Evolutionary conservation across 1,284 basidiomycete genomes (phyloP), one percentile per base, ranked within the genome.

Genomic region (Tremellales sp.): DNA sequence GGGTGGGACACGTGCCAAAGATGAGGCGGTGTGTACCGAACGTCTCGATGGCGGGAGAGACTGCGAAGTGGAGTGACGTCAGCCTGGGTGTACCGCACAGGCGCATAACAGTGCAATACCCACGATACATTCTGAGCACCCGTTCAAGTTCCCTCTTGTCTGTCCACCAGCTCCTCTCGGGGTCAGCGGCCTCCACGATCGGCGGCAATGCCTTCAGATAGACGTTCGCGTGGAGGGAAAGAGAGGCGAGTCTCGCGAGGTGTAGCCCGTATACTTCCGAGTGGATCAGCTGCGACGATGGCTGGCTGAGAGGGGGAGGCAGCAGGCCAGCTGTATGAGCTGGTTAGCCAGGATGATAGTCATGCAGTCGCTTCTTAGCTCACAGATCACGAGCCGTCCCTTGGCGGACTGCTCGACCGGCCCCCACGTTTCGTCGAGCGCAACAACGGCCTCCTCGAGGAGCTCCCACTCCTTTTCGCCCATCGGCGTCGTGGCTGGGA

Each of bases 121-220:
- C 67, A 92, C 88, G 75, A 73, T 88, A 93, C 81, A 91, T 87
- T 77, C 87, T 89, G 67, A 91, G 79, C 40, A 87, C 78, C 41
- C 84, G 77, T 70, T 85, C 83, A 80, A 86, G 69, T 87, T 87
- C 66, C 76, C 81, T 65, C 75, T 77, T 57, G 29, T 79, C 80
- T 22, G 62, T 50, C 67, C 65, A 69, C 72, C 73, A 71, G 3
- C 41, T 44, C 1, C 70, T 60, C 24, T 70, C 68, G 2, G 33
- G 66, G 6, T 47, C 43, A 14, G 40, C 42, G 10, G 77, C 77
- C 56, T 82, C 80, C 80, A 86, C 86, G 1, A 79, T 71, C 0
- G 89, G 90, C 2, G 90, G 89, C 3, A 85, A 75, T 60, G 86
- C 85, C 65, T 88, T 89, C 64, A 91, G 74, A 67, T 79, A 80